A percentile compares a stretch with the other conserved stretches of the same genome.
phyloP scores from a whole-genome alignment of 148 eudicot species.

The Vaccinium myrtillus region DNA sequence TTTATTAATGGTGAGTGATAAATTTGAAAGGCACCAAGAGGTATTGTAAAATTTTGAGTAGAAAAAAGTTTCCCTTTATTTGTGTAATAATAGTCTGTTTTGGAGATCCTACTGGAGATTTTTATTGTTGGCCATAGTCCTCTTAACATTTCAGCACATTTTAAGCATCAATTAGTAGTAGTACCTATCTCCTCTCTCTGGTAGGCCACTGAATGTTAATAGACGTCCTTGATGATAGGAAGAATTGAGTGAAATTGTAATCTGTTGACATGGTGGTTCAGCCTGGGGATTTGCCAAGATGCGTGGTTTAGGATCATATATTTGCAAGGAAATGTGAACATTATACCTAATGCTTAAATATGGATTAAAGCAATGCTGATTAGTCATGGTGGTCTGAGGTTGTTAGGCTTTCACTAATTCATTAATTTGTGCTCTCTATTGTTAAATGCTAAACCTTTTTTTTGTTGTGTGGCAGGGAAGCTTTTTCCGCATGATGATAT shows the following conservation, averaged over 20 bases:
- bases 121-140: neutral
- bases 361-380: neutral
- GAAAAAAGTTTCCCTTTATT: neutral
- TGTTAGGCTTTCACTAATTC: neutral
- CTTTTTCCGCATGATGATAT: constrained; percentile 82
- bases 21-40: neutral
- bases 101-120: neutral
- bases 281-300: neutral
- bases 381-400: neutral
- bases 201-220: neutral
- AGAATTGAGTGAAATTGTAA: neutral
- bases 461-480: constrained; percentile 52
- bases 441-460: constrained; percentile 1
- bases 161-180: neutral
- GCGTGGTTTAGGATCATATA: neutral
- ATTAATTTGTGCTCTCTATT: neutral
- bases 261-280: neutral
- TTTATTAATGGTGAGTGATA: neutral
- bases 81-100: neutral
- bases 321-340: neutral
- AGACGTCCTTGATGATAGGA: neutral
- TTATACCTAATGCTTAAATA: neutral
- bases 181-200: neutral
- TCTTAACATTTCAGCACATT: neutral
- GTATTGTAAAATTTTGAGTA: neutral